Conservation (phyloP, 2,329 filamentous ascomycete species). For the Fusarium illudens region DNA sequence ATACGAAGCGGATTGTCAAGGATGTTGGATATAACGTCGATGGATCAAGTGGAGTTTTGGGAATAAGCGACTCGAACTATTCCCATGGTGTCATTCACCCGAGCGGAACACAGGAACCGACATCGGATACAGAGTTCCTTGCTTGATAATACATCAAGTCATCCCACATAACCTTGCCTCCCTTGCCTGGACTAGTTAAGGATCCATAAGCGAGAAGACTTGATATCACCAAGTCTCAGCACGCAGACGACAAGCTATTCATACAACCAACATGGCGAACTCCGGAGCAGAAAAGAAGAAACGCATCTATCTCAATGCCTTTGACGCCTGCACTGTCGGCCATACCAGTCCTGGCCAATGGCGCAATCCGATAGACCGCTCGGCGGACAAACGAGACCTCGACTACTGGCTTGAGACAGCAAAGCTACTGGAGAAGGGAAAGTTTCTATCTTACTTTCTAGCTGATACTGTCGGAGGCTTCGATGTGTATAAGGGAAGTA, state of each 20-base stretch:
- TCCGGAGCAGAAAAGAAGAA: background rate
- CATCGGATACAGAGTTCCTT: background rate
- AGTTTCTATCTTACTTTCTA: conserved; percentile 69
- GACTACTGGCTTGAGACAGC: conserved; percentile 71
- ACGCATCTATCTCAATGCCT: conserved; percentile 25
- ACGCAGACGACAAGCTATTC: background rate
- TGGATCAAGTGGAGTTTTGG: background rate
- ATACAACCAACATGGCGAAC: background rate
- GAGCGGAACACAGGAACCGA: background rate
- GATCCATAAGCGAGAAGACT: background rate
- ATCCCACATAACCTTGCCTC: background rate
- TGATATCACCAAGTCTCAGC: background rate
- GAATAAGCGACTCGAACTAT: background rate
- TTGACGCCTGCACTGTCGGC: conserved; percentile 17
- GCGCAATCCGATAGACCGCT: conserved; percentile 18
- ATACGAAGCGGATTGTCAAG: background rate
- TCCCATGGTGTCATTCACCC: background rate
- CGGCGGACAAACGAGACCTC: conserved; percentile 43
- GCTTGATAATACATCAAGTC: background rate
- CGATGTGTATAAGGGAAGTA: conserved; percentile 16
- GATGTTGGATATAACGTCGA: background rate
- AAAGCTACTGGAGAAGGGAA: conserved; percentile 66
- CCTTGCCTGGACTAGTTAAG: background rate
- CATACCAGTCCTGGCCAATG: conserved; percentile 27
- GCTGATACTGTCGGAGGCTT: conserved; percentile 59